phyloP scores from a whole-genome alignment of 1,284 basidiomycete genomes.

The Cutaneotrichosporon spelunceum region DNA sequence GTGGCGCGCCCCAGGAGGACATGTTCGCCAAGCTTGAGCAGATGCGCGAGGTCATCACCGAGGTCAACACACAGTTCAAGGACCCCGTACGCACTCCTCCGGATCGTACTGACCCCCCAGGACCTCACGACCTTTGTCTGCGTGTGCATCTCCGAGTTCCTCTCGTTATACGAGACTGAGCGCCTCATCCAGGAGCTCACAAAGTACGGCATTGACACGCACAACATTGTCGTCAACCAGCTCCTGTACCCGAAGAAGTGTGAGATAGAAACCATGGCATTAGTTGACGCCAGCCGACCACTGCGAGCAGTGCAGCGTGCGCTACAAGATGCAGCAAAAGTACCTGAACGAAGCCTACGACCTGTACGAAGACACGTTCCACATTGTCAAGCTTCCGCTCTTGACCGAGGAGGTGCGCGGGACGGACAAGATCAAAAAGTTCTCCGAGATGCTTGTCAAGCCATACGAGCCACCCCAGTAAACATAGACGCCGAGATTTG shows the following conservation, averaged over 20 bases:
- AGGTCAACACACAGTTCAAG: conserved; percentile 99
- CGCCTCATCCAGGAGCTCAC: conserved; percentile 95
- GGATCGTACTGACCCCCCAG: conserved; percentile 50
- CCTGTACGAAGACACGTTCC: conserved; percentile 95
- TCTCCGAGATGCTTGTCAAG: conserved; percentile 58
- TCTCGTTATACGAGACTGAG: conserved; percentile 97
- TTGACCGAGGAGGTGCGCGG: conserved; percentile 96
- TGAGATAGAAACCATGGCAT: conserved; percentile 49
- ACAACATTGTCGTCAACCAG: conserved; percentile 98
- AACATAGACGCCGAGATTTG: neutral
- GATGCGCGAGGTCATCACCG: conserved; percentile 95
- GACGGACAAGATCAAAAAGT: conserved; percentile 84
- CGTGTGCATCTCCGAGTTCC: conserved; percentile 97
- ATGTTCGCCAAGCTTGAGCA: conserved; percentile 98
- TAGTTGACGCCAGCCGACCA: conserved; percentile 62
- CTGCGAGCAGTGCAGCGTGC: conserved; percentile 91
- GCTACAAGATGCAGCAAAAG: conserved; percentile 97
- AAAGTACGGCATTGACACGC: conserved; percentile 95
- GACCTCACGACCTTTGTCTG: conserved; percentile 98
- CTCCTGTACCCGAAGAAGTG: conserved; percentile 87
- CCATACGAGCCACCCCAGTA: conserved; percentile 31
- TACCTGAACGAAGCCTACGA: conserved; percentile 91
- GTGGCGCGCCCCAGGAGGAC: conserved; percentile 74
- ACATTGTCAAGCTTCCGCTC: conserved; percentile 86
- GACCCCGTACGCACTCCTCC: conserved; percentile 68